Percentiles rank a stretch among this genome's conserved stretches.
phyloP scores from a whole-genome alignment of 345 rosid species.

The Salix exigua region DNA sequence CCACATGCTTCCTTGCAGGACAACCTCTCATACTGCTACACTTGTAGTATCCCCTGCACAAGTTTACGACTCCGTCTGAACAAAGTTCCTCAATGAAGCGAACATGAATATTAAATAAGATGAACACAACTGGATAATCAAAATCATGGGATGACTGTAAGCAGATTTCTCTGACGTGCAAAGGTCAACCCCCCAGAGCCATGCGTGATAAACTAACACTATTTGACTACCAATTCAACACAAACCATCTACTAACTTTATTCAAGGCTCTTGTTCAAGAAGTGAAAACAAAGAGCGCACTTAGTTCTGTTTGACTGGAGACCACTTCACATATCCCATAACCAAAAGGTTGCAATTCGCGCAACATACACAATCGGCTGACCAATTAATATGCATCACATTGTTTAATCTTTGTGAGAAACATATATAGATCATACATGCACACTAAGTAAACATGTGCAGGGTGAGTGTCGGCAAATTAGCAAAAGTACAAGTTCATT shows the following conservation, averaged over 20 bases:
- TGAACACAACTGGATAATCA: constrained; percentile 4
- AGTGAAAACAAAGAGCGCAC: not conserved
- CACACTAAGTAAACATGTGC: not conserved
- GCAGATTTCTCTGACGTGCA: not conserved
- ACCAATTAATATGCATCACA: not conserved
- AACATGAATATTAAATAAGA: not conserved
- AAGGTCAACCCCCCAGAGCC: not conserved
- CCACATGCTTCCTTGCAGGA: constrained; percentile 99
- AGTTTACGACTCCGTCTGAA: not conserved
- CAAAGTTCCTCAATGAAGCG: not conserved
- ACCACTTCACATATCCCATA: not conserved
- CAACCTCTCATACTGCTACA: constrained; percentile 99
- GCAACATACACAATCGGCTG: not conserved
- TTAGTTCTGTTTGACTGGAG: not conserved
- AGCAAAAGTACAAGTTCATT: not conserved
- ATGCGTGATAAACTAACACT: not conserved
- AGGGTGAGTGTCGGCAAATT: not conserved
- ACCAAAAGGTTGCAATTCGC: not conserved
- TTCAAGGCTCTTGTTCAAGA: not conserved
- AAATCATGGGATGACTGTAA: constrained; percentile 1
- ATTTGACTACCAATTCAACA: not conserved
- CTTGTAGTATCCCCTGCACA: constrained; percentile 89
- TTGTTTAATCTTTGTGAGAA: too few species aligned
- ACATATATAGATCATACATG: constrained; percentile 4
- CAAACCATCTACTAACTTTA: not conserved